These are phyloP conservation scores for Mariannaea sp. DNA, from an alignment of 2,329 filamentous ascomycete species.

Conservation along the genomic window DNA sequence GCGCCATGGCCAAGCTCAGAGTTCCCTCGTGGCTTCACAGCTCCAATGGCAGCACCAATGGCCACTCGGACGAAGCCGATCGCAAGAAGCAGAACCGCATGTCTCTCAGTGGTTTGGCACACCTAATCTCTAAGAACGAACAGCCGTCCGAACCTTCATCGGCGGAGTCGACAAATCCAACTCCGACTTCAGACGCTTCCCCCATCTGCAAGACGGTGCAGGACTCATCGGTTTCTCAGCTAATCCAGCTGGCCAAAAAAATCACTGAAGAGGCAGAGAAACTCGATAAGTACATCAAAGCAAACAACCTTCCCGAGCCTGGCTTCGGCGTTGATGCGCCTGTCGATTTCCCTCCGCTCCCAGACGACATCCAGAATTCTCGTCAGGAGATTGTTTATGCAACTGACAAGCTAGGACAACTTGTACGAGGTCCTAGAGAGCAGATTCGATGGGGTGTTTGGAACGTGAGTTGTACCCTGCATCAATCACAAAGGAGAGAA, in stretches of 20 bases:
- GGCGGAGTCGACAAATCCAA: conserved; percentile 6
- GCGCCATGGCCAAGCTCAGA: conserved; percentile 33
- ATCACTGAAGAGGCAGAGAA: conserved; percentile 56
- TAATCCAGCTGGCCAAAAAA: conserved; percentile 52
- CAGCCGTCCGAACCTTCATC: conserved; percentile 8
- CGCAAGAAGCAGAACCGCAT: conserved; percentile 43
- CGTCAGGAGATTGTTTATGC: conserved; percentile 55
- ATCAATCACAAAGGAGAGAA: not conserved
- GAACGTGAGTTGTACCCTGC: conserved; percentile 47
- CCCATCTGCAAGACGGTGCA: conserved; percentile 7
- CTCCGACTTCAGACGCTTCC: not conserved
- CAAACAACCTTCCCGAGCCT: conserved; percentile 48
- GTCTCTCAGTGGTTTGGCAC: conserved; percentile 40
- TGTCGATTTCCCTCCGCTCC: conserved; percentile 53
- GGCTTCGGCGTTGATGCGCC: conserved; percentile 53
- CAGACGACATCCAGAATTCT: conserved; percentile 50
- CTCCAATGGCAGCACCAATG: conserved; percentile 13
- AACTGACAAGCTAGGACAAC: conserved; percentile 51
- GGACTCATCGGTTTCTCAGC: conserved; percentile 41
- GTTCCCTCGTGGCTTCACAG: conserved; percentile 44
- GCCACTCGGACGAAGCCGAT: conserved; percentile 31
- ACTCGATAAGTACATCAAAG: conserved; percentile 53
- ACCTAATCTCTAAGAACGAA: conserved; percentile 32
- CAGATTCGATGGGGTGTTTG: conserved; percentile 57
- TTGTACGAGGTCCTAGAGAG: conserved; percentile 57